Base-by-base conservation (phyloP, 441 rosid genomes). In the Erodium chrysanthum region DNA sequence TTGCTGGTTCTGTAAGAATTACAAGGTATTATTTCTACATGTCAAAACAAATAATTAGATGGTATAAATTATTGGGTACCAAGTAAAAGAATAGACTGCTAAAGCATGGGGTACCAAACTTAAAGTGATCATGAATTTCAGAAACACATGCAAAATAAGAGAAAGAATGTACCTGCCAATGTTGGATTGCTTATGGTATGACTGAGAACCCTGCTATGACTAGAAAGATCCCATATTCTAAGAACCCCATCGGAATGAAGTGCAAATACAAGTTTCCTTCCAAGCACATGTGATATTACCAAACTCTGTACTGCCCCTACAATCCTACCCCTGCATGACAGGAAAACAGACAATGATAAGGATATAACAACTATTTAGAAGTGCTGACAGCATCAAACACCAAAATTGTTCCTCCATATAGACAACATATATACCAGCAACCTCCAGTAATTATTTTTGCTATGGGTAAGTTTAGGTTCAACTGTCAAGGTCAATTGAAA, bases 231-330 rank as follows among this genome's bases (percentile, higher is more conserved):
- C 99, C 99, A 95, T 15, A 84, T 82, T 70, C 85, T 86, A 74
- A 95, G 44, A 22, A 78, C 71, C 62, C 91, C 92, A 78, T 86
- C 92, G 66, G 82, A 78, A 79, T 95, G 91, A 79, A 90, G 95
- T 72, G 81, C 92, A 79, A 77, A 82, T 59, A 83, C 14, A 65
- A 80, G 81, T 59, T 68, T 74, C 71, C 67, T 79, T 54, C 87
- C 96, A 66, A 73, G 75, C 71, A 82, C 63, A 70, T 86, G 86
- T 29, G 70, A 68, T 75, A 88, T 77, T 29, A 69, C 82, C 84
- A 90, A 65, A 85, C 88, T 92, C 79, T 85, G 85, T 62, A 89
- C 89, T 48, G 83, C 75, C 33, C 86, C 93, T 35, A 78, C 76
- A 69, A 73, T 77, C 79, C 84, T 88, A 70, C 87, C 84, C 89